These are phyloP conservation scores for Stagonosporopsis cucurbitacearum DNA, from an alignment of 2,329 filamentous ascomycete species.

Conservation along the genomic window DNA sequence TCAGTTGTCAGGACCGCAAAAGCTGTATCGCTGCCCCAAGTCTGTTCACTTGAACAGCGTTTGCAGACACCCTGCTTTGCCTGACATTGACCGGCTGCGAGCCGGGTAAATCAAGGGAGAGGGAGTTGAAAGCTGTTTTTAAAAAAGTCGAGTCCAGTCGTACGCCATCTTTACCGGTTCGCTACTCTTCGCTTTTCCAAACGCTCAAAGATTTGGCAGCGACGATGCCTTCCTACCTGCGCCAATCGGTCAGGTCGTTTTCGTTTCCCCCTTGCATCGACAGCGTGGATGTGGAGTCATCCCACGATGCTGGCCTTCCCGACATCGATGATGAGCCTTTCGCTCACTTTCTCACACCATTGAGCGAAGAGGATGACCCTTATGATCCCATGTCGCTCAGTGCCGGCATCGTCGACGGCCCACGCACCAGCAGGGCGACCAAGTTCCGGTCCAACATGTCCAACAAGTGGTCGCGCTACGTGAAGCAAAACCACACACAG, in stretches of 20 bases:
- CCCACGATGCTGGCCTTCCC: constrained; percentile 33
- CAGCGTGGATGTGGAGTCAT: constrained; percentile 29
- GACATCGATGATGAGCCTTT: constrained; percentile 54
- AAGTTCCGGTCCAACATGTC: constrained; percentile 50
- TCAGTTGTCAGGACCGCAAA: constrained; percentile 30
- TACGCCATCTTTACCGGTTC: constrained; percentile 31
- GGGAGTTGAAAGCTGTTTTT: constrained; percentile 27
- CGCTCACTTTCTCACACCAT: constrained; percentile 51
- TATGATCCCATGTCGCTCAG: constrained; percentile 47
- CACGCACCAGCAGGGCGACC: constrained; percentile 40
- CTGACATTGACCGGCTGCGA: constrained; percentile 39
- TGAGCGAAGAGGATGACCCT: constrained; percentile 51
- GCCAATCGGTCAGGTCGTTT: constrained; percentile 37
- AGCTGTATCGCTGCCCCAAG: constrained; percentile 25
- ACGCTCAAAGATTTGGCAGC: constrained; percentile 33
- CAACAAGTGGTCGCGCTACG: constrained; percentile 51
- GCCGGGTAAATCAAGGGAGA: constrained; percentile 34
- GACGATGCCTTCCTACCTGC: constrained; percentile 46
- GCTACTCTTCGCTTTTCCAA: constrained; percentile 28
- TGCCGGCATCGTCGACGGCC: constrained; percentile 49
- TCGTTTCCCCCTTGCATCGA: constrained; percentile 47
- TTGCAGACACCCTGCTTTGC: constrained; percentile 29
- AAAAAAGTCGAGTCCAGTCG: constrained; percentile 37
- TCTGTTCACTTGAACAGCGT: constrained; percentile 21
- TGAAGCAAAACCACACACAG: constrained; percentile 44